Percentiles rank a stretch among this genome's conserved stretches.
phyloP scores from a whole-genome alignment of 495 filamentous ascomycete genomes.

The Aspergillus sclerotioniger region DNA sequence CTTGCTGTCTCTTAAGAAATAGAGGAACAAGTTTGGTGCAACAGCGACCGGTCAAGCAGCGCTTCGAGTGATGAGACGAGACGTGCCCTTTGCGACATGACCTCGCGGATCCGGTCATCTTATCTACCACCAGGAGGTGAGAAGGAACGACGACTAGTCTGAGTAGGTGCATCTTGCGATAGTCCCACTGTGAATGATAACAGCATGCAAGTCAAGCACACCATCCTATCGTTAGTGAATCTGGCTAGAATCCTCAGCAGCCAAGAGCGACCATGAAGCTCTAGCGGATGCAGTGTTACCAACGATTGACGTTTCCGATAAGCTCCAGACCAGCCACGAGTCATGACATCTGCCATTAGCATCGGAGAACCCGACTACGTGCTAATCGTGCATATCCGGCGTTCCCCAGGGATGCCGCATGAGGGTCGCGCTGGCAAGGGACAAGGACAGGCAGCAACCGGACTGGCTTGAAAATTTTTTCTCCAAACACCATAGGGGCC shows the following conservation, averaged over 20 bases:
- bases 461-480: neutral
- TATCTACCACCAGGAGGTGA: neutral
- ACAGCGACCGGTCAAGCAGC: neutral
- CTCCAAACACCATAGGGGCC: neutral
- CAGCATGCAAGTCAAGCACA: neutral
- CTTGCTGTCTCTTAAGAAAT: neutral
- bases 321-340: neutral
- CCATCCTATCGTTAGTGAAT: neutral
- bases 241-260: neutral
- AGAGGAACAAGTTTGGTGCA: neutral
- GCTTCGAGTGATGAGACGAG: neutral
- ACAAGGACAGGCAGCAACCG: neutral
- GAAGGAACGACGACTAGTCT: neutral
- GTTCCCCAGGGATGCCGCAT: neutral
- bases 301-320: neutral
- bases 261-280: neutral
- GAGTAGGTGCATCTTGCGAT: neutral
- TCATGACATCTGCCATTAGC: neutral
- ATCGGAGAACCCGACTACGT: neutral
- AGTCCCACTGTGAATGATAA: conserved; percentile 2
- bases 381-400: neutral
- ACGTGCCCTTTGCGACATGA: no score
- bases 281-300: conserved; percentile 1
- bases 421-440: neutral
- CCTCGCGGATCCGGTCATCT: neutral